Evolutionary conservation across 306 rosid genomes (phyloP), one percentile per base, ranked within the genome.

Genomic region (Quercus parvula): DNA sequence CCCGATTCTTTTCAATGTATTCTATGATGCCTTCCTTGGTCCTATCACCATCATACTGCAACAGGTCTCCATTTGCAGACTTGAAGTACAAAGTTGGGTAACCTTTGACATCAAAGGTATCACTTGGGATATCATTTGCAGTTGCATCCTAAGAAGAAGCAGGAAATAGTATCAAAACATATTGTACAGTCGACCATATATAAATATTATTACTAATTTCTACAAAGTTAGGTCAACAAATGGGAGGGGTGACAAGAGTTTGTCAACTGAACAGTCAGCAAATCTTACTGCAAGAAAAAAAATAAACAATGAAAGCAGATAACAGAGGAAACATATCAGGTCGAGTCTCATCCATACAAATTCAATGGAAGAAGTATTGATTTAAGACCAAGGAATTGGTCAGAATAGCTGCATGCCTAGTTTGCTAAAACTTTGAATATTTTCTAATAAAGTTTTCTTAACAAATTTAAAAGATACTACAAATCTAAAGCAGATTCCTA

Each of bases 41-140:
- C 88, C 97, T 90, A 11, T 75, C 84, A 1, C 93, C 98, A 0
- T 86, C 93, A 44, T 83, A 89, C 3, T 71, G 80, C 11, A 83
- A 71, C 56, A 91, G 2, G 59, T 84, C 90, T 80, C 99, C 99
- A 70, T 92, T 91, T 67, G 96, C 86, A 67, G 98, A 80, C 68
- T 77, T 84, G 78, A 96, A 89, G 85, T 87, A 91, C 79, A 96
- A 0, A 57, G 99, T 96, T 41, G 99, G 99, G 75, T 85, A 96
- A 33, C 97, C 94, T 84, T 96, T 83, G 70, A 93, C 90, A 3
- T 90, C 96, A 25, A 93, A 96, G 74, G 75, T 58, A 1, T 84
- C 92, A 49, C 66, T 61, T 15, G 96, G 88, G 62, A 91, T 54
- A 80, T 96, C 99, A 30, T 96, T 96, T 44, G 97, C 89, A 58